phyloP scores from a whole-genome alignment of 2,329 filamentous ascomycete genomes.

The Phoma herbarum region DNA sequence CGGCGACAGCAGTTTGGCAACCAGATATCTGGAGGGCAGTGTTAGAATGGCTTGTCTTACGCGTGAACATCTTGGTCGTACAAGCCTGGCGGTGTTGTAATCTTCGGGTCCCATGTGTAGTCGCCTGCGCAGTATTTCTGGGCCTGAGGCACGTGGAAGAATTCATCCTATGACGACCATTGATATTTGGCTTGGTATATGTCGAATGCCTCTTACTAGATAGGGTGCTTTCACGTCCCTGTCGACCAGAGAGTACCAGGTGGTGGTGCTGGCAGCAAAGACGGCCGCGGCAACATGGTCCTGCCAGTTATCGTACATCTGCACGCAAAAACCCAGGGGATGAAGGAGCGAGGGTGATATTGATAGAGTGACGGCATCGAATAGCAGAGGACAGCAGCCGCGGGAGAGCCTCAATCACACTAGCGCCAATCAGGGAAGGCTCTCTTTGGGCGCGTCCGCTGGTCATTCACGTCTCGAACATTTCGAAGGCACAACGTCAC shows the following conservation, averaged over 20 bases:
- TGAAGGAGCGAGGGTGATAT: conserved; percentile 6
- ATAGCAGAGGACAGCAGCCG: conserved; percentile 22
- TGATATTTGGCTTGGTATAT: neutral
- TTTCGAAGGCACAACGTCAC: conserved; percentile 28
- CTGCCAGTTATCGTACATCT: conserved; percentile 32
- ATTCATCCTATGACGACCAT: conserved; percentile 70
- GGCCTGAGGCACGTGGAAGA: conserved; percentile 91
- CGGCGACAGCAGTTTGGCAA: conserved; percentile 51
- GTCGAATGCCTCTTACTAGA: conserved; percentile 55
- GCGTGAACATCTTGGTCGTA: conserved; percentile 31
- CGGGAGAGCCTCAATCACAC: conserved; percentile 24
- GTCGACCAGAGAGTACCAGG: conserved; percentile 54
- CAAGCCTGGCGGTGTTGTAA: conserved; percentile 93
- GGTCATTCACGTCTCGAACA: conserved; percentile 14
- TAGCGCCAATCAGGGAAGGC: conserved; percentile 34
- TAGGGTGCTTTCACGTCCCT: conserved; percentile 65
- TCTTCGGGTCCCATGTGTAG: conserved; percentile 89
- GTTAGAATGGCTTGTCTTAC: neutral
- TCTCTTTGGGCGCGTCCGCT: conserved; percentile 20
- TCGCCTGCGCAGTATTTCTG: conserved; percentile 82
- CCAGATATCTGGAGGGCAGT: conserved; percentile 47
- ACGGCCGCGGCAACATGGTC: conserved; percentile 35
- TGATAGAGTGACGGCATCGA: conserved; percentile 13
- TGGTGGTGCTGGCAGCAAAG: conserved; percentile 33
- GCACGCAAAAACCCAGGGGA: neutral